phyloP scores from a whole-genome alignment of 495 filamentous ascomycete species.

The Zalerion maritima region DNA sequence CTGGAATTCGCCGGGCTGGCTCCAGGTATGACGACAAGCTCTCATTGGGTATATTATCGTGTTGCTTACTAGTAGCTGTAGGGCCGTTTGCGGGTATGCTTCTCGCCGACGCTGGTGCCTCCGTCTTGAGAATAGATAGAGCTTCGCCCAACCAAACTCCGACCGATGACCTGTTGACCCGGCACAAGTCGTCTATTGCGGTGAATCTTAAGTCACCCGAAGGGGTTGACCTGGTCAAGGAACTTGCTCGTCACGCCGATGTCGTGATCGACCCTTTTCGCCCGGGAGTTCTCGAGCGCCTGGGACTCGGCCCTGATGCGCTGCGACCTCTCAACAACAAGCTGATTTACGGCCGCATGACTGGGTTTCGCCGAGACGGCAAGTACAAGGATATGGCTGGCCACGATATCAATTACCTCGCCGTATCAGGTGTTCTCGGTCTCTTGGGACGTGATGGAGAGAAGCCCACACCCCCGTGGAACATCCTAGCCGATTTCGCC shows the following conservation, averaged over 20 bases:
- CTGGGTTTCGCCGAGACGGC: conserved; percentile 77
- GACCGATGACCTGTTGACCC: conserved; percentile 54
- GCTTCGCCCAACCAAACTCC: conserved; percentile 20
- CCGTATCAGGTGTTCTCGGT: conserved; percentile 65
- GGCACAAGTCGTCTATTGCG: conserved; percentile 63
- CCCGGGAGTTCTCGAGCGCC: conserved; percentile 74
- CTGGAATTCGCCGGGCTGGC: conserved; percentile 84
- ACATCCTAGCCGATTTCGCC: conserved; percentile 81
- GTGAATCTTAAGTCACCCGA: conserved; percentile 57
- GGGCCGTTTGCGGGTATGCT: conserved; percentile 83
- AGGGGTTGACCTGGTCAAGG: conserved; percentile 48
- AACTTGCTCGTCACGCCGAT: conserved; percentile 48
- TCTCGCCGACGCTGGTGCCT: conserved; percentile 76
- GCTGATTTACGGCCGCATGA: conserved; percentile 70
- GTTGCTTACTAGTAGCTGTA: conserved; percentile 12
- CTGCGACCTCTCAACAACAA: conserved; percentile 53
- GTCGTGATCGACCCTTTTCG: conserved; percentile 88
- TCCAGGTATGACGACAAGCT: conserved; percentile 42
- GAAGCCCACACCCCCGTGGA: conserved; percentile 64
- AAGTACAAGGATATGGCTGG: conserved; percentile 79
- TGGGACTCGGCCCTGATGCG: conserved; percentile 56
- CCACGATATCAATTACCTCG: conserved; percentile 97
- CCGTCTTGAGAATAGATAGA: conserved; percentile 78
- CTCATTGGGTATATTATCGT: neutral
- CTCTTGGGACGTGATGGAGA: conserved; percentile 56